A percentile compares a stretch with the other conserved stretches of the same genome.
These are phyloP conservation scores for Pseudohalonectria lignicola DNA, from an alignment of 2,329 filamentous ascomycete species.

Conservation along the genomic window DNA sequence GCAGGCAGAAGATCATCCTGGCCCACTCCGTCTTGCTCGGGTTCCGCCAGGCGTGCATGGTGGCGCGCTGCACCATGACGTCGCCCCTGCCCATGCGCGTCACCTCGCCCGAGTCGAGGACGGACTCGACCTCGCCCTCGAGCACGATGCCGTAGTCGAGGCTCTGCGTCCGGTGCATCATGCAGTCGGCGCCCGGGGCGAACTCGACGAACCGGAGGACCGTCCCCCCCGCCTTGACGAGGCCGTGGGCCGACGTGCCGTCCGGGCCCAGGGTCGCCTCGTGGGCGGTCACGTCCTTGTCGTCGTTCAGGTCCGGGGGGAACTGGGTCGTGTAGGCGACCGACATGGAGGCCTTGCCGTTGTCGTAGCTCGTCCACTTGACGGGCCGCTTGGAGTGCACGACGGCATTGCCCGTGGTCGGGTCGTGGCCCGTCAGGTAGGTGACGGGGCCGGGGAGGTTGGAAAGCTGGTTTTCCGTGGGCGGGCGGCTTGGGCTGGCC, in stretches of 20 bases:
- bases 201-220: conserved; percentile 16
- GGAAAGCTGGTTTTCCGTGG: conserved; percentile 4
- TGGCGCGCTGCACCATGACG: conserved; percentile 31
- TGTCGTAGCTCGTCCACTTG: conserved; percentile 7
- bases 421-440: conserved; percentile 9
- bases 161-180: conserved; percentile 15
- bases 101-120: conserved; percentile 10
- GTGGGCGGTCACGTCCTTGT: conserved; percentile 9
- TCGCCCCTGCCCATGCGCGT: conserved; percentile 8
- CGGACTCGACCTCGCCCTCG: conserved; percentile 8
- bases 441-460: conserved; percentile 7
- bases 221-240: conserved; percentile 10
- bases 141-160: conserved; percentile 13
- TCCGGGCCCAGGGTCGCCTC: conserved; percentile 6
- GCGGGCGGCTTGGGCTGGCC: conserved; percentile 3
- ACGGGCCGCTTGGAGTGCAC: conserved; percentile 8
- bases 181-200: conserved; percentile 18
- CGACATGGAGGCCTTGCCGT: conserved; percentile 8
- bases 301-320: conserved; percentile 8
- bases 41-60: conserved; percentile 44
- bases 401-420: conserved; percentile 6
- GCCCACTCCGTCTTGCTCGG: conserved; percentile 33
- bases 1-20: conserved; percentile 30
- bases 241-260: conserved; percentile 5
- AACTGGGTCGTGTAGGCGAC: conserved; percentile 11